Evolutionary conservation across 169 alveolate genomes (phyloP).

Genomic region (Perkinsus olseni): DNA sequence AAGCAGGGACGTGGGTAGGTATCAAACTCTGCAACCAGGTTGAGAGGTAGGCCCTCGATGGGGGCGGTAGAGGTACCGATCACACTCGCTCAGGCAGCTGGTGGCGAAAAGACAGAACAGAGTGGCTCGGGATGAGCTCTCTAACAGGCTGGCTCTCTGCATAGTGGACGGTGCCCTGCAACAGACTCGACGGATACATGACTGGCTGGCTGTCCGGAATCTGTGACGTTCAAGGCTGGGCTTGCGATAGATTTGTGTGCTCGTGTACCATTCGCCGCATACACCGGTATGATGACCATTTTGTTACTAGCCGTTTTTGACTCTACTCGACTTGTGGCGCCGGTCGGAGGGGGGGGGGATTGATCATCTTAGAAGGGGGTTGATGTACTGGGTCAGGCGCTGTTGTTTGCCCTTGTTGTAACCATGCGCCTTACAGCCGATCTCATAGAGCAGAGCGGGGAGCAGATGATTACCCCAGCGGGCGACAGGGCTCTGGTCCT

Average conservation of each 20-base stretch:
- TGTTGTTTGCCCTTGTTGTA: not conserved
- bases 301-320: not conserved
- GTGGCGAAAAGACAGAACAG: not conserved
- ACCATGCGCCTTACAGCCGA: not conserved
- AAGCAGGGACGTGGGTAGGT: not conserved
- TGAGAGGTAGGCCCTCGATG: not conserved
- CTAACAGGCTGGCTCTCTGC: not conserved
- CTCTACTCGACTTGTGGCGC: not conserved
- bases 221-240: not conserved
- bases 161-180: not conserved
- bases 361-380: too few species aligned
- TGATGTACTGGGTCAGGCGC: not conserved
- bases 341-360: not conserved
- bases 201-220: not conserved
- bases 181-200: not conserved
- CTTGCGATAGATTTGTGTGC: not conserved
- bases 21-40: not conserved
- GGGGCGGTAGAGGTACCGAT: not conserved
- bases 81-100: not conserved
- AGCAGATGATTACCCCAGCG: not conserved
- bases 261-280: not conserved
- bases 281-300: not conserved
- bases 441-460: not conserved
- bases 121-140: not conserved
- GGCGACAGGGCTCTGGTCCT: not conserved